Conservation (phyloP, 768 basidiomycete genomes). For the Rhodotorula babjevae region DNA sequence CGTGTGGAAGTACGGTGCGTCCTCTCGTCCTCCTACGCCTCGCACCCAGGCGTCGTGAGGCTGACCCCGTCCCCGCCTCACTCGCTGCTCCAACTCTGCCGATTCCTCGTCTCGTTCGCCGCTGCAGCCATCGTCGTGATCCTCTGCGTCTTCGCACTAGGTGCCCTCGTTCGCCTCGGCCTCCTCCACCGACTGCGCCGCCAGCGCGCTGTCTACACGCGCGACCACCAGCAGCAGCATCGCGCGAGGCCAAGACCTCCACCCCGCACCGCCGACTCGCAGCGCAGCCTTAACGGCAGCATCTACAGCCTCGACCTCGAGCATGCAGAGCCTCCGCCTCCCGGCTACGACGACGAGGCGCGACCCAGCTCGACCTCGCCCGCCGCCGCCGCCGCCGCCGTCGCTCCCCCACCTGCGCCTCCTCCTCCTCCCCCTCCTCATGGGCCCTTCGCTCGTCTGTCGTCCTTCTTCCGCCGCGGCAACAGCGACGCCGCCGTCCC, state of each 20-base stretch:
- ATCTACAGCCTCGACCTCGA: conserved; percentile 1
- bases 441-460: too few species aligned
- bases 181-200: conserved; percentile 8
- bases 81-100: too few species aligned
- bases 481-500: neutral
- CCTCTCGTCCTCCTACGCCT: too few species aligned
- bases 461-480: neutral
- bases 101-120: neutral
- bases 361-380: neutral
- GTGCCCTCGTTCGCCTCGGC: conserved; percentile 4
- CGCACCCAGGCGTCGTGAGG: too few species aligned
- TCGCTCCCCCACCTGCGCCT: neutral
- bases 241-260: too few species aligned
- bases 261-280: neutral
- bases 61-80: too few species aligned
- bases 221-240: neutral
- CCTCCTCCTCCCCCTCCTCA: neutral
- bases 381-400: neutral
- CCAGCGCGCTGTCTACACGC: neutral
- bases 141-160: conserved; percentile 12
- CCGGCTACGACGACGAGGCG: conserved; percentile 18
- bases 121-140: conserved; percentile 16
- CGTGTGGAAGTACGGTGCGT: conserved; percentile 24
- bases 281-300: neutral
- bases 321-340: conserved; percentile 2